phyloP scores from a whole-genome alignment of 306 rosid genomes.

The Quercus variabilis region DNA sequence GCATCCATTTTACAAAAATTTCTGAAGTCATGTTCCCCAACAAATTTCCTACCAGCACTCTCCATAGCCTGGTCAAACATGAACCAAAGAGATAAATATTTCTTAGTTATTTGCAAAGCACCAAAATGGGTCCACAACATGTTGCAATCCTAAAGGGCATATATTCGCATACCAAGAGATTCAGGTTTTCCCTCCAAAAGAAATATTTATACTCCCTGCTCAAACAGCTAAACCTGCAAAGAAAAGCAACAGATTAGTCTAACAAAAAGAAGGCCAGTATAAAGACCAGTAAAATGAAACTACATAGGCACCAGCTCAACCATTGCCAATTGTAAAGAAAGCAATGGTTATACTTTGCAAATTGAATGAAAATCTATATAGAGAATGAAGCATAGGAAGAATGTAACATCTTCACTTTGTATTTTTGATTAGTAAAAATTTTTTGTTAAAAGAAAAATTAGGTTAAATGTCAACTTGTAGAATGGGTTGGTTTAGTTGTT shows the following conservation, averaged over 20 bases:
- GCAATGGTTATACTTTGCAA: neutral
- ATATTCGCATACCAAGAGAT: slow-evolving; percentile 46
- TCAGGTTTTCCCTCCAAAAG: slow-evolving; percentile 77
- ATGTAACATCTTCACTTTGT: neutral
- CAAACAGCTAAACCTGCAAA: slow-evolving; percentile 83
- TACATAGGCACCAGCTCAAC: neutral
- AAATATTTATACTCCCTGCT: slow-evolving; percentile 88
- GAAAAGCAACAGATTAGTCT: slow-evolving; percentile 25
- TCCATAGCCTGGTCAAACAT: slow-evolving; percentile 71
- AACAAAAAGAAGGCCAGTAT: neutral
- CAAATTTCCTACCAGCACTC: slow-evolving; percentile 61
- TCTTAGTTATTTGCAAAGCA: slow-evolving; percentile 14
- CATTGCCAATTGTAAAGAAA: neutral
- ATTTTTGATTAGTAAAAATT: too few relatives aligned
- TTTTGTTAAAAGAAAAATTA: too few relatives aligned
- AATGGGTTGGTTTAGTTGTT: too few relatives aligned
- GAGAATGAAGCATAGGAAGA: neutral
- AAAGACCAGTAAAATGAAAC: neutral
- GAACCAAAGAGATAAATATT: slow-evolving; percentile 14
- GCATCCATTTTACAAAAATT: slow-evolving; percentile 99
- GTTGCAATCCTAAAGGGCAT: slow-evolving; percentile 8
- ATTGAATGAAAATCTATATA: neutral
- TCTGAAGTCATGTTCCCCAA: slow-evolving; percentile 92
- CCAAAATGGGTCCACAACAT: slow-evolving; percentile 11
- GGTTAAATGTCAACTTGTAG: too few relatives aligned